Conservation (phyloP, 1,284 basidiomycete species). For the Veloporphyrellus conicus region DNA sequence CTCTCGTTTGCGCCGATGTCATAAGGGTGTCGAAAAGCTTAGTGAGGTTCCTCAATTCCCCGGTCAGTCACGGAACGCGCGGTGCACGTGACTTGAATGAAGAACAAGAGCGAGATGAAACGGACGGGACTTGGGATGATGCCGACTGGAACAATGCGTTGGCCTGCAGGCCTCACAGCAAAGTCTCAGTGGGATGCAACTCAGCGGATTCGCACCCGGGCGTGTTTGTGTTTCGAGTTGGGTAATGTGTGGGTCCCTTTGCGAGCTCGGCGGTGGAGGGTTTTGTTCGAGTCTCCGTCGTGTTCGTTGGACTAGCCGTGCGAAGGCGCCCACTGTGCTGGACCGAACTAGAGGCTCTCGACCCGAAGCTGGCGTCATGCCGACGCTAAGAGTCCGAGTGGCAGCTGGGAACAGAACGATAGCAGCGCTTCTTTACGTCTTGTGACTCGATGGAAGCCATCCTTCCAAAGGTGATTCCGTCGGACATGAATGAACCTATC, state of each 20-base stretch:
- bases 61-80: slow-evolving; percentile 21
- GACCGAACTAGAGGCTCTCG: too few relatives aligned
- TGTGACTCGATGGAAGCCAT: not conserved
- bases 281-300: not conserved
- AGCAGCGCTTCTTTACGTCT: slow-evolving; percentile 7
- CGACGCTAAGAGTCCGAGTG: too few relatives aligned
- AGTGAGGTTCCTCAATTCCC: slow-evolving; percentile 3
- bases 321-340: too few relatives aligned
- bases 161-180: slow-evolving; percentile 21
- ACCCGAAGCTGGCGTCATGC: too few relatives aligned
- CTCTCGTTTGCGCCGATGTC: slow-evolving; percentile 5
- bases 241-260: too few relatives aligned
- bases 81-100: slow-evolving; percentile 10
- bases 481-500: slow-evolving; percentile 26
- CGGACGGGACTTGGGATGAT: not conserved
- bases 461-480: not conserved
- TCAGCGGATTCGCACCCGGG: slow-evolving; percentile 19
- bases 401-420: not conserved
- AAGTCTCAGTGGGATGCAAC: not conserved
- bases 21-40: not conserved
- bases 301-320: too few relatives aligned
- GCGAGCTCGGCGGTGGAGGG: not conserved
- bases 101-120: slow-evolving; percentile 19
- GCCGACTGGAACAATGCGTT: slow-evolving; percentile 18
- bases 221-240: not conserved